phyloP scores from a whole-genome alignment of 805 yeast species.

The Kuraishia cidri region DNA sequence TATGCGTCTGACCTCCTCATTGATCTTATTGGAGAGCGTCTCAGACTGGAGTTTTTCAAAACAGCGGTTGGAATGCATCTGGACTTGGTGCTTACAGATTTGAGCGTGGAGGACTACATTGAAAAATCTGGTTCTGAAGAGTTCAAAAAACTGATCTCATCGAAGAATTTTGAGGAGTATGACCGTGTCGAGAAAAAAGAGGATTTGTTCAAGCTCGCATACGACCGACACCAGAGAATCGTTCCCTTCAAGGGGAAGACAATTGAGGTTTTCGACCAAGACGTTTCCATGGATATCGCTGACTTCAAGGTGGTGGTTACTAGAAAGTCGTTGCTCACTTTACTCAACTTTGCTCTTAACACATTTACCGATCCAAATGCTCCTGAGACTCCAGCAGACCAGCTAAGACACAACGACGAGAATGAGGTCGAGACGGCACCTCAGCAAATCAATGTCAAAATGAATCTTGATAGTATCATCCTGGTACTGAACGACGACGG shows the following conservation, averaged over 20 bases:
- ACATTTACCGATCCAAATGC: slow-evolving; percentile 84
- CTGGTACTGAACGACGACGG: slow-evolving; percentile 78
- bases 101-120: slow-evolving; percentile 68
- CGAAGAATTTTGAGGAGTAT: slow-evolving; percentile 34
- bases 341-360: slow-evolving; percentile 72
- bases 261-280: slow-evolving; percentile 72
- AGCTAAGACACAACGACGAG: slow-evolving; percentile 57
- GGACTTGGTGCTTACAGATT: slow-evolving; percentile 52
- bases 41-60: slow-evolving; percentile 51
- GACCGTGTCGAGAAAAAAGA: slow-evolving; percentile 25
- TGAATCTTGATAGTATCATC: slow-evolving; percentile 65
- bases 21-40: slow-evolving; percentile 61
- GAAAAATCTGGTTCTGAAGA: slow-evolving; percentile 54
- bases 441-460: slow-evolving; percentile 60
- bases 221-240: slow-evolving; percentile 48
- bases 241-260: slow-evolving; percentile 42
- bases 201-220: slow-evolving; percentile 51
- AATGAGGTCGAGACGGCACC: slow-evolving; percentile 52
- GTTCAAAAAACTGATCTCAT: slow-evolving; percentile 61
- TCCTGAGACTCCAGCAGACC: slow-evolving; percentile 61
- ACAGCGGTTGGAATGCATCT: slow-evolving; percentile 56
- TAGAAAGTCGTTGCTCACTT: slow-evolving; percentile 67
- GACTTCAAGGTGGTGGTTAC: slow-evolving; percentile 70
- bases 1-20: slow-evolving; percentile 60
- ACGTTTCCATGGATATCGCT: slow-evolving; percentile 62